These are phyloP conservation scores for Trichoderma aggressivum DNA, from an alignment of 2,329 filamentous ascomycete genomes.

Conservation along the genomic window DNA sequence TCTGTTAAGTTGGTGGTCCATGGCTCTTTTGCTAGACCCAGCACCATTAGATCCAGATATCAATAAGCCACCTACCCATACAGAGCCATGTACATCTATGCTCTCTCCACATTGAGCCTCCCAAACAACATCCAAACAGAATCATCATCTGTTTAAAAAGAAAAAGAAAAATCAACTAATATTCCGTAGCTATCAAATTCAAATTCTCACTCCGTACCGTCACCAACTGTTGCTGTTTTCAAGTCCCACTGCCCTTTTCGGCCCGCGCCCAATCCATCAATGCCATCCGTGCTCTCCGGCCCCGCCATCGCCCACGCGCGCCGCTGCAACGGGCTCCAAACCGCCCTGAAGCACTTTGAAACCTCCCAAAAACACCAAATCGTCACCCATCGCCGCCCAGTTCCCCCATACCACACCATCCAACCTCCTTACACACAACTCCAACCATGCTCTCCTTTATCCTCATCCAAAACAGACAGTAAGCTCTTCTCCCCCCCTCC, in stretches of 20 bases:
- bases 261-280: constrained; percentile 21
- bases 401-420: background rate
- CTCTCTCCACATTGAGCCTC: background rate
- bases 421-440: background rate
- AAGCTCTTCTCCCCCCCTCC: constrained; percentile 23
- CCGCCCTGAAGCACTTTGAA: background rate
- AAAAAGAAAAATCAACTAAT: background rate
- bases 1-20: background rate
- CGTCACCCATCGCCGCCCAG: background rate
- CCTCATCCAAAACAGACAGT: constrained; percentile 87
- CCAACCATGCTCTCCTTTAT: constrained; percentile 73
- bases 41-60: background rate
- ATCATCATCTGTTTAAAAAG: background rate
- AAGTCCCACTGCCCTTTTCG: background rate
- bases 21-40: background rate
- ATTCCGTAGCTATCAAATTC: background rate
- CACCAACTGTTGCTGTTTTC: background rate
- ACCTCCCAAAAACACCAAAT: background rate
- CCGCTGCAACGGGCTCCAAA: background rate
- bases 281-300: constrained; percentile 16
- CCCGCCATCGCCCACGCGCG: constrained; percentile 16
- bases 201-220: background rate
- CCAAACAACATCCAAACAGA: background rate
- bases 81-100: background rate
- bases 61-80: background rate